Evolutionary conservation across 768 basidiomycete genomes (phyloP).

Genomic region (Xanthoconium purpureum): DNA sequence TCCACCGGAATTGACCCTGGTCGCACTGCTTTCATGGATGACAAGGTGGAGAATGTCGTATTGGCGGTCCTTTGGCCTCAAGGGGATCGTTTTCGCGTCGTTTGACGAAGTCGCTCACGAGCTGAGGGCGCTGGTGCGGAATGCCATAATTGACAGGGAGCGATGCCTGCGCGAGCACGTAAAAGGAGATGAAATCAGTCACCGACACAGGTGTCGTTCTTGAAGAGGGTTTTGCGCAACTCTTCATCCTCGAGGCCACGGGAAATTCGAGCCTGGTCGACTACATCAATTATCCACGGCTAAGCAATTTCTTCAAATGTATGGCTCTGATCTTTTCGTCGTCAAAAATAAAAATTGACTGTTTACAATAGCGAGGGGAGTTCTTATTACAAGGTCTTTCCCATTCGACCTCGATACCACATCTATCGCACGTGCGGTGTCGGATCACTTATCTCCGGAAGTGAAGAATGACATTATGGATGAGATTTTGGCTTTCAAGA

Average conservation of each 20-base stretch:
- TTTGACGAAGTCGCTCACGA: conserved; percentile 13
- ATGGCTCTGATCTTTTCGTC: background rate
- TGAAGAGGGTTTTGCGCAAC: conserved; percentile 20
- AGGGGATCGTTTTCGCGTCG: conserved; percentile 20
- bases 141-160: conserved; percentile 15
- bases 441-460: conserved; percentile 7
- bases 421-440: conserved; percentile 20
- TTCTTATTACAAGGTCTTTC: conserved; percentile 10
- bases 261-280: conserved; percentile 19
- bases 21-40: conserved; percentile 24
- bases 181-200: conserved; percentile 17
- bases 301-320: conserved; percentile 24
- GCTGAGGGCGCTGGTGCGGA: conserved; percentile 14
- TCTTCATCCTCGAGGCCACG: conserved; percentile 20
- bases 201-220: conserved; percentile 9
- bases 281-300: conserved; percentile 15
- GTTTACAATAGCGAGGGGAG: background rate
- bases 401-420: conserved; percentile 21
- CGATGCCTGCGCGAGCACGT: conserved; percentile 12
- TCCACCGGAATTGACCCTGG: conserved; percentile 15
- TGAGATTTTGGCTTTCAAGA: conserved; percentile 15
- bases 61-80: conserved; percentile 17
- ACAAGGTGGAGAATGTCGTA: conserved; percentile 21
- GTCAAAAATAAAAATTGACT: background rate
- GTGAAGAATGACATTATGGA: conserved; percentile 23